Conservation (phyloP, 129 eudicot species). For the Chrysanthemum lavandulifolium region DNA sequence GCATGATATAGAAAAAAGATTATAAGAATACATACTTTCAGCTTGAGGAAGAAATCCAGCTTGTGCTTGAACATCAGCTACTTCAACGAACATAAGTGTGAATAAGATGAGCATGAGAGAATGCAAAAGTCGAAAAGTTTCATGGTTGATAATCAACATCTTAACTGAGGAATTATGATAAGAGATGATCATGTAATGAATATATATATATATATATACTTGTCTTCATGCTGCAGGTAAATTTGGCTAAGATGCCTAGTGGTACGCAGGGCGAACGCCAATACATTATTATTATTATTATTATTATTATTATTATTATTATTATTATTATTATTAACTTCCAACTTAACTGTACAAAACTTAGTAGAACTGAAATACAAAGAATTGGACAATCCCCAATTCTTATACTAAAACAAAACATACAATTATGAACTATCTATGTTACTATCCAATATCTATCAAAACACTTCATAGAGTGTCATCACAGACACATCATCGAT, state of each 20-base stretch:
- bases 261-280: too few relatives aligned
- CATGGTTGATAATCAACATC: slow-evolving; percentile 2
- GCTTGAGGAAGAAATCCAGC: slow-evolving; percentile 23
- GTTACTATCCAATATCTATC: too few relatives aligned
- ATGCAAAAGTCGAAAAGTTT: slow-evolving; percentile 5
- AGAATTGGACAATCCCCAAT: too few relatives aligned
- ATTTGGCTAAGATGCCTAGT: neutral
- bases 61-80: slow-evolving; percentile 22
- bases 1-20: neutral
- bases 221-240: neutral
- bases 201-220: neutral
- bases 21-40: slow-evolving; percentile 19
- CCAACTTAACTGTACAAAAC: too few relatives aligned
- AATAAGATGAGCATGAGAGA: neutral
- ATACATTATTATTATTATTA: too few relatives aligned
- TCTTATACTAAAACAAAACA: too few relatives aligned
- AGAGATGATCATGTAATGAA: neutral
- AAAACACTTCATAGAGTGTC: too few relatives aligned
- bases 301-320: too few relatives aligned
- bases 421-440: too few relatives aligned
- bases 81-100: slow-evolving; percentile 3
- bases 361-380: too few relatives aligned
- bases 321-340: too few relatives aligned
- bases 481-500: too few relatives aligned
- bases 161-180: neutral